Base-by-base conservation (phyloP, 345 rosid genomes). In the Barbarea vulgaris region DNA sequence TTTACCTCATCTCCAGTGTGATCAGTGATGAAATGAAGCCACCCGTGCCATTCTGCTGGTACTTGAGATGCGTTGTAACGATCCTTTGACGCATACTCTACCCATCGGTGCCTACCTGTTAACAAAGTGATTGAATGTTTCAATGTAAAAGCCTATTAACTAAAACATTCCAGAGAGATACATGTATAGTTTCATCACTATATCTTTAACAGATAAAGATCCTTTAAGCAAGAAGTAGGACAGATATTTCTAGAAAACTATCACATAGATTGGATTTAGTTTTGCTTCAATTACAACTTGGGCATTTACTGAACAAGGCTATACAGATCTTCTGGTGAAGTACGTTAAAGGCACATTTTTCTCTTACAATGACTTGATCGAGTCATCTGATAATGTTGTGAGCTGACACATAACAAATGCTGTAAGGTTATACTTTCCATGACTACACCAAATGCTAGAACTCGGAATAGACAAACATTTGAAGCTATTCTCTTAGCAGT, bases 41-140 rank as follows among this genome's bases (percentile, higher is more conserved):
- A 95, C 14, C 97, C 96, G n/a, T 95, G 99, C 99, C 99, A 92
- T 73, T 95, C 99, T 4, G 97, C 73, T 71, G 99, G 99, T 70
- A 95, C 97, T 85, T 92, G 97, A 68, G 97, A 95, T 78, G 97
- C 97, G 51, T 95, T 91, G 79, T 92, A 95, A 36, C 96, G 93
- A 67, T 77, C 76, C 81, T 90, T 92, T 41, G 86, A 84, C 6
- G 97, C 97, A 55, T 92, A 92, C 76, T 90, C 99, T 52, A 95
- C 97, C 99, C 98, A 92, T 66, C 96, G 84, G 70, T 92, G 97
- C 73, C 99, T 86, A 74, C 98, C 99, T 92, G 69, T 64, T 78
- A 34, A 57, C 50, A 68, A 72, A 19, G 15, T 14, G 69, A 50
- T 39, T 64, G n/a, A 27, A 22, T 25, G 44, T 30, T 58, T 48